Evolutionary conservation across 2,329 filamentous ascomycete genomes (phyloP).

Genomic region (Fusarium verrucosum): DNA sequence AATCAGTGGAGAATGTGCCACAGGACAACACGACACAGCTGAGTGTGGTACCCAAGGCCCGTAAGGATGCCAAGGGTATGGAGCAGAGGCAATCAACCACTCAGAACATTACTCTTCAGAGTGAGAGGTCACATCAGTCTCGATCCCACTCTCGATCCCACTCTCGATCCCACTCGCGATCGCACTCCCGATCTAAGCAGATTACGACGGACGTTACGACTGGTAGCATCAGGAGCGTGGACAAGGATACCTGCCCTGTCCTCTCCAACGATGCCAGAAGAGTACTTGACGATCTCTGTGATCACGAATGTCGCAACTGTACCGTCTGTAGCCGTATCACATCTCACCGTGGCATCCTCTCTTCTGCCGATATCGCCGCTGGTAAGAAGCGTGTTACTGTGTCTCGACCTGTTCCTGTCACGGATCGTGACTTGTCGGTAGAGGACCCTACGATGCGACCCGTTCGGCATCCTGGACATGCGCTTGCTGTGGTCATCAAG

Average conservation of each 20-base stretch:
- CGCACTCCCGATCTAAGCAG: no score
- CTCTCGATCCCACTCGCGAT: constrained; percentile 42
- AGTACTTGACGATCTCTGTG: constrained; percentile 63
- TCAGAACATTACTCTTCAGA: constrained; percentile 38
- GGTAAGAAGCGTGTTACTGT: constrained; percentile 69
- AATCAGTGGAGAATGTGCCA: constrained; percentile 48
- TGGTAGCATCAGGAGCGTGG: constrained; percentile 39
- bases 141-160: constrained; percentile 41
- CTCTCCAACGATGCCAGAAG: constrained; percentile 63
- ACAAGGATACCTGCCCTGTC: constrained; percentile 52
- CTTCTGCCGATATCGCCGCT: constrained; percentile 50
- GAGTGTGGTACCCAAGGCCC: constrained; percentile 41
- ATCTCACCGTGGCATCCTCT: constrained; percentile 53
- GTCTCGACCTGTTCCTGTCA: constrained; percentile 72
- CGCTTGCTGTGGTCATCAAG: constrained; percentile 85
- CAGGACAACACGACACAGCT: constrained; percentile 50
- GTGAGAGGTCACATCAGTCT: constrained; percentile 40
- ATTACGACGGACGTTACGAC: constrained; percentile 38
- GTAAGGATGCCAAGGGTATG: constrained; percentile 33
- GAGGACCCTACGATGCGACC: constrained; percentile 70
- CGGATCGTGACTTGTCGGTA: constrained; percentile 62
- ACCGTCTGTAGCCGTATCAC: constrained; percentile 65
- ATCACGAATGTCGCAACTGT: constrained; percentile 66
- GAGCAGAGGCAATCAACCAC: constrained; percentile 34
- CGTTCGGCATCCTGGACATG: constrained; percentile 73